Conservation (phyloP, 495 filamentous ascomycete genomes). For the Rostrohypoxylon terebratum region DNA sequence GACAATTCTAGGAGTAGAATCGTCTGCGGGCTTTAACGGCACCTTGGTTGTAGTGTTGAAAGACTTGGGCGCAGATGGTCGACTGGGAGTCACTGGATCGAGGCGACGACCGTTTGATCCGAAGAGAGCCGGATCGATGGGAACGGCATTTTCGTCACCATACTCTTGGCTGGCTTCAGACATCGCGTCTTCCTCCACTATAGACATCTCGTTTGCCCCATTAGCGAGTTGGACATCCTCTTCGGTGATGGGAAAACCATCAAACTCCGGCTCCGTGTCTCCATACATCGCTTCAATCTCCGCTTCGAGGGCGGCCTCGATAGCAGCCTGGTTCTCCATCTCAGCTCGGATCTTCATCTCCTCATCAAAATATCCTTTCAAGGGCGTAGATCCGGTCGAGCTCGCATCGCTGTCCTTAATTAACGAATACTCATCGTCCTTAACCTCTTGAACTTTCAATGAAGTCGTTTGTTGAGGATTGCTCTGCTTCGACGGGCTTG, state of each 20-base stretch:
- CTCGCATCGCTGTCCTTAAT: slow-evolving; percentile 35
- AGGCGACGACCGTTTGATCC: slow-evolving; percentile 24
- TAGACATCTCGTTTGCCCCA: slow-evolving; percentile 66
- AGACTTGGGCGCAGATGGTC: slow-evolving; percentile 45
- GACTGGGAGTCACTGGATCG: slow-evolving; percentile 53
- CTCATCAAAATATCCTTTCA: slow-evolving; percentile 67
- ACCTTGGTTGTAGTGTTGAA: slow-evolving; percentile 82
- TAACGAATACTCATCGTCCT: slow-evolving; percentile 42
- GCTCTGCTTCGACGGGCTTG: slow-evolving; percentile 55
- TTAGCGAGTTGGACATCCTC: slow-evolving; percentile 61
- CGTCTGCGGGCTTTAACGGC: slow-evolving; percentile 75
- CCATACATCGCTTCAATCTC: slow-evolving; percentile 50
- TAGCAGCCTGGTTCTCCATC: slow-evolving; percentile 49
- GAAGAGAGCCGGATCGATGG: slow-evolving; percentile 63
- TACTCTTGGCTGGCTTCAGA: slow-evolving; percentile 73
- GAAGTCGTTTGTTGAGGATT: slow-evolving; percentile 22
- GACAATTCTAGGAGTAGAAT: slow-evolving; percentile 64
- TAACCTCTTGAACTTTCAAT: slow-evolving; percentile 56
- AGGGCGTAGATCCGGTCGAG: slow-evolving; percentile 47
- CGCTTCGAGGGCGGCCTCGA: slow-evolving; percentile 51
- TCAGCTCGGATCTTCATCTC: slow-evolving; percentile 62
- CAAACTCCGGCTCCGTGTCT: slow-evolving; percentile 52
- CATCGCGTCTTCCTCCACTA: slow-evolving; percentile 61
- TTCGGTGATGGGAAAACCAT: slow-evolving; percentile 53
- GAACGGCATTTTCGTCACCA: slow-evolving; percentile 70